Evolutionary conservation across 192 early-diverging fungal genomes (phyloP), one percentile per base, ranked within the genome.

Genomic region (Phycomyces blakesleeanus): DNA sequence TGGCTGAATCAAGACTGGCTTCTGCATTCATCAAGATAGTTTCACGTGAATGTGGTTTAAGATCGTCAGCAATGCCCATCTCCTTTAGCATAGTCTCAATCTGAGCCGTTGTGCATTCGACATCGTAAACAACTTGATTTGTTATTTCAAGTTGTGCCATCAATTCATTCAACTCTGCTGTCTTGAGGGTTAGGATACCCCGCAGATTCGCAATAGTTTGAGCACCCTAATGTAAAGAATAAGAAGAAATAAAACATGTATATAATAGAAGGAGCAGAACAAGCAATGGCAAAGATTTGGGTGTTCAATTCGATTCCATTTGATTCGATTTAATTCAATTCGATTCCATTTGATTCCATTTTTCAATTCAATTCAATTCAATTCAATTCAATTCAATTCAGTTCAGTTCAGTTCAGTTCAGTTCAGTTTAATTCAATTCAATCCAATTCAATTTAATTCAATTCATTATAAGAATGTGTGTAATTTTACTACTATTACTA

Each of bases 191-290:
- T 11, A 72, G 57, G 22, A 72, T 57, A 15, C 59, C 61, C 15
- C 60, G 59, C 16, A 72, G 34, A 44, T 72, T 72, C 20, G 63
- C 51, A 37, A 72, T 66, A 3, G 70, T 72, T 39, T 72, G 64
- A 42, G 55, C 52, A 2, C 64, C 70, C 70, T 72, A 56, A 25
- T 21, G 15, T 10, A 42, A 26, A 8, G 27, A 37, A 38, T 57
- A 16, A 22, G 0, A 51, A 12, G 56, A 37, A n/a, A 57, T 18
- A 34, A 40, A 26, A 15, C 14, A 63, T 24, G 26, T 38, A 21
- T 9, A 42, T 10, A 37, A 25, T 51, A n/a, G 24, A 60, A 20
- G 10, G n/a, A n/a, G n/a, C n/a, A n/a, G n/a, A n/a, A n/a, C n/a
- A n/a, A n/a, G n/a, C n/a, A n/a, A n/a, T n/a, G n/a, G n/a, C n/a